Percentiles rank a stretch among this genome's conserved stretches.
phyloP scores from a whole-genome alignment of 352 stramenopile genomes.

The Pythium monospermum region DNA sequence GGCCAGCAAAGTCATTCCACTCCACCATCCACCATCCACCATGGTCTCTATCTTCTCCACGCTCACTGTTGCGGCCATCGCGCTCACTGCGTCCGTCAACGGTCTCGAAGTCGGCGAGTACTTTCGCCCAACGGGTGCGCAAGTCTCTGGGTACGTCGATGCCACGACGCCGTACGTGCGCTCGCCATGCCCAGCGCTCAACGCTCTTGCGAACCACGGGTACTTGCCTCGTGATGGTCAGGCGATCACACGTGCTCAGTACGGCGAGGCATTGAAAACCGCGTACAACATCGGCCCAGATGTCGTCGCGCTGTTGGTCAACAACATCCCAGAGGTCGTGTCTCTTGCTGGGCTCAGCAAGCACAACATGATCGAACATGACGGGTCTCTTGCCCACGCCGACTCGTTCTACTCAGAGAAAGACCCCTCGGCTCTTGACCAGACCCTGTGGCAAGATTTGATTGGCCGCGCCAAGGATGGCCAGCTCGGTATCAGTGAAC shows the following conservation, averaged over 20 bases:
- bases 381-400: slow-evolving; percentile 26
- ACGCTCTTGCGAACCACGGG: slow-evolving; percentile 23
- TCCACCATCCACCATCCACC: no score
- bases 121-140: not conserved
- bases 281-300: slow-evolving; percentile 38
- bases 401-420: slow-evolving; percentile 30
- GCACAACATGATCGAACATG: slow-evolving; percentile 29
- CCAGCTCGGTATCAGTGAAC: not conserved
- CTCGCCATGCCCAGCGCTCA: slow-evolving; percentile 25
- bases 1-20: no score
- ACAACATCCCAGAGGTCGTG: slow-evolving; percentile 28
- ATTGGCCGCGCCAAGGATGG: slow-evolving; percentile 13
- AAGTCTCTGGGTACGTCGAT: not conserved
- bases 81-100: no score
- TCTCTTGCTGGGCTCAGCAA: slow-evolving; percentile 37
- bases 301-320: slow-evolving; percentile 28
- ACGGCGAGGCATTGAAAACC: slow-evolving; percentile 26
- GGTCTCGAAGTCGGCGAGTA: slow-evolving; percentile 21
- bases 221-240: slow-evolving; percentile 26
- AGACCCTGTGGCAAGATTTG: slow-evolving; percentile 24
- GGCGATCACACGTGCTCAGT: slow-evolving; percentile 21
- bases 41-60: slow-evolving; percentile 1
- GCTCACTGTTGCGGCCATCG: not conserved
- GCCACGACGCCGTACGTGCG: slow-evolving; percentile 2
- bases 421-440: slow-evolving; percentile 26